Base-by-base conservation (phyloP, 257 asterid species). In the Fraxinus pennsylvanica region DNA sequence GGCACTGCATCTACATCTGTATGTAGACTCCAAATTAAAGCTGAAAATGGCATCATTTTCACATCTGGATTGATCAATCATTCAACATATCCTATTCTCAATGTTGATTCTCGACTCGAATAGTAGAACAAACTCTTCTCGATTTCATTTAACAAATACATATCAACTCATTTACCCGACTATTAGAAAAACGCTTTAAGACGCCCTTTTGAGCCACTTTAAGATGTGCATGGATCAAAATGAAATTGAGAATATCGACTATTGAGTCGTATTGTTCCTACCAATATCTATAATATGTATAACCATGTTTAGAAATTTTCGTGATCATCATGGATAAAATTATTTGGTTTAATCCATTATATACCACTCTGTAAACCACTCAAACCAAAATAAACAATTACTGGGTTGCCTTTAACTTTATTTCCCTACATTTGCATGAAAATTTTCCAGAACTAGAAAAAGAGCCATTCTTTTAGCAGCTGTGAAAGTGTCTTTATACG, bases 321-420 rank as follows among this genome's bases (percentile, higher is more conserved):
- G 2, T 38, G 41, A 38, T 38, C 41, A 38, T 38, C 41, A 38
- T 6, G 3, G 41, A 38, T 9, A 41, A 36, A 41, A 10, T 41
- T 41, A 41, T 17, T 50, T 50, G 19, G 19, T 50, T 50, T 15
- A 50, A 17, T 50, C 61, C 27, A 19, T 8, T 19, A 15, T 6
- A 57, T 21, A 19, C 21, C 66, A 57, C 9, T 3, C n/a, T 32
- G 27, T 61, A 21, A 61, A n/a, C 33, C 68, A 30, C 30, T 63
- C 67, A 71, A 21, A 17, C 12, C 32, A 59, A 72, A 61, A 36
- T 33, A 71, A 45, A 75, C 39, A 66, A 47, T 74, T 41, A 45
- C 5, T 14, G 54, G n/a, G 39, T 57, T 50, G 29, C 76, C 59
- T 76, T 41, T 1, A 69, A 69, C 70, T 66, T 76, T 76, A 73